Evolutionary conservation across 148 eudicot species (phyloP).

Genomic region (Hydrangea macrophylla): DNA sequence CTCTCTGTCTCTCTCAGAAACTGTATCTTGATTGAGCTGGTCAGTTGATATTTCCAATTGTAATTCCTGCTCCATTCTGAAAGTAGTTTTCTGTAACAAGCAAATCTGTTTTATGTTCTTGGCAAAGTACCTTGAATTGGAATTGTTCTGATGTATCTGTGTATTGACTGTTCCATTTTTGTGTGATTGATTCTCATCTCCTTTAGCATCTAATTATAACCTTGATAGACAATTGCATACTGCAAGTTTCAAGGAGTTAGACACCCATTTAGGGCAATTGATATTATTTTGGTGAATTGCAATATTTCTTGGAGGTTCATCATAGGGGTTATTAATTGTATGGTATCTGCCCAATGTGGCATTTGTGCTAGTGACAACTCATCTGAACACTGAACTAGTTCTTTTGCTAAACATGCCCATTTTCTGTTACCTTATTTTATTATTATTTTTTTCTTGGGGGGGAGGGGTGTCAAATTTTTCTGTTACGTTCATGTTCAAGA

Average conservation of each 20-base stretch:
- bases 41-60: background rate
- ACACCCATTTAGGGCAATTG: background rate
- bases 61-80: background rate
- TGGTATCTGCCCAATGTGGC: too few species aligned
- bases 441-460: too few species aligned
- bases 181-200: background rate
- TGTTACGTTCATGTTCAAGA: too few species aligned
- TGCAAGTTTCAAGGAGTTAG: background rate
- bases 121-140: background rate
- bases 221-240: background rate
- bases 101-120: background rate
- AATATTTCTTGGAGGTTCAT: too few species aligned
- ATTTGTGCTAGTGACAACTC: too few species aligned
- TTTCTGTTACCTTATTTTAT: too few species aligned
- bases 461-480: too few species aligned
- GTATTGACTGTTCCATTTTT: too few species aligned
- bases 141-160: background rate
- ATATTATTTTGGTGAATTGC: too few species aligned
- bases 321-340: too few species aligned
- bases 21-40: background rate
- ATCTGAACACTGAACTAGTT: too few species aligned
- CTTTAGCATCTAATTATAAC: background rate
- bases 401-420: too few species aligned
- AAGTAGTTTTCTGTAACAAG: background rate
- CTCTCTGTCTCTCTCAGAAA: background rate